Conservation (phyloP, 352 stramenopile genomes). For the Globisporangium cylindrosporum region DNA sequence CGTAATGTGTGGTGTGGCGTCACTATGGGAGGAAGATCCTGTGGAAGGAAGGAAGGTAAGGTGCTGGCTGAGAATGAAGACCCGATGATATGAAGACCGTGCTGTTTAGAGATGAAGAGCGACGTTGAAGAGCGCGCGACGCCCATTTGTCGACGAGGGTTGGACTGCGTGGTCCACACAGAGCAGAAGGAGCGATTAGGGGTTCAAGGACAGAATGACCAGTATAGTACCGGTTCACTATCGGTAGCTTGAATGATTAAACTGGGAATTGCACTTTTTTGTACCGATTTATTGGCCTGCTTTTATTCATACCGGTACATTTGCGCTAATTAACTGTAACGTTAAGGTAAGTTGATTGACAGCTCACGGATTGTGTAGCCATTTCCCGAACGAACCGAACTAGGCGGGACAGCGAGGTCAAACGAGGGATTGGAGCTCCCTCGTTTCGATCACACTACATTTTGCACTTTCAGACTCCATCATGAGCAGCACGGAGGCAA, state of each 20-base stretch:
- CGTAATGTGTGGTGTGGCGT: too few species aligned
- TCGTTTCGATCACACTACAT: background rate
- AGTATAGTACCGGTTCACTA: background rate
- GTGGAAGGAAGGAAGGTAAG: too few species aligned
- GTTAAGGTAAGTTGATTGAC: background rate
- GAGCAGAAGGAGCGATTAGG: background rate
- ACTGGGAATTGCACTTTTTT: too few species aligned
- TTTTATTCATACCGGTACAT: too few species aligned
- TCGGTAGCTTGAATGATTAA: too few species aligned
- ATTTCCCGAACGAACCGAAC: background rate
- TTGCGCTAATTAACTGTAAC: too few species aligned
- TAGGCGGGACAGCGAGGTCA: background rate
- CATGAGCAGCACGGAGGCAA: background rate
- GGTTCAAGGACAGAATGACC: background rate
- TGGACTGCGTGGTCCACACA: background rate
- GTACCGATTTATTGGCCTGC: too few species aligned
- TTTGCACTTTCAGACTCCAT: background rate
- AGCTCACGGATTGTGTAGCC: background rate
- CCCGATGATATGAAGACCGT: constrained; percentile 4
- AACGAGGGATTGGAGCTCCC: background rate
- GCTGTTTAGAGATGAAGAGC: background rate
- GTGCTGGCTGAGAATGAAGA: background rate
- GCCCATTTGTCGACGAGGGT: background rate
- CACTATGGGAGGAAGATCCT: too few species aligned
- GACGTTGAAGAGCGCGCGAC: constrained; percentile 1